Conservation (phyloP, 169 alveolate species). For the Neospora caninum region DNA sequence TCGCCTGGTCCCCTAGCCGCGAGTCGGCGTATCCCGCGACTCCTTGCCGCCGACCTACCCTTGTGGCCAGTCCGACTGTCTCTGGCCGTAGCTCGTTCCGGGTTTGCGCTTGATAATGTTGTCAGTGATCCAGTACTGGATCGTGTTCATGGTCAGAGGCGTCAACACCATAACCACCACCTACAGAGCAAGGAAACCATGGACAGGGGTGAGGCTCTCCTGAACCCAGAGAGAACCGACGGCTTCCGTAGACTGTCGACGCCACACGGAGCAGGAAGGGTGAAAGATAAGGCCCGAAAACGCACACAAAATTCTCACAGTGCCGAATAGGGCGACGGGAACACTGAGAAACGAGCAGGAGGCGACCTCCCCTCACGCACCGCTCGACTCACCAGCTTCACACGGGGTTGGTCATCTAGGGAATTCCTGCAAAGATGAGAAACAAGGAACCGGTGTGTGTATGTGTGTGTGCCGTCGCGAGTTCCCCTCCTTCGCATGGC, state of each 20-base stretch:
- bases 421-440: slow-evolving; percentile 44
- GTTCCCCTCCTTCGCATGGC: too few species aligned
- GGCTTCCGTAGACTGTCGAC: not conserved
- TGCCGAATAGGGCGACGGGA: too few species aligned
- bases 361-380: too few species aligned
- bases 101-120: slow-evolving; percentile 44
- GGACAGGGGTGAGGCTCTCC: not conserved
- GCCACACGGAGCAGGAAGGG: not conserved
- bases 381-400: slow-evolving; percentile 25
- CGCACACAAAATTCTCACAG: too few species aligned
- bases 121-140: slow-evolving; percentile 69
- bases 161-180: slow-evolving; percentile 65
- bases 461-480: too few species aligned
- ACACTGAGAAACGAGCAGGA: too few species aligned
- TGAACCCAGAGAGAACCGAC: not conserved
- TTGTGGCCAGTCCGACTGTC: too few species aligned
- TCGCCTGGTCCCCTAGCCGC: too few species aligned
- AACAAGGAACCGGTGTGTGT: not conserved
- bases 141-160: slow-evolving; percentile 53
- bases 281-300: not conserved
- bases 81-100: too few species aligned
- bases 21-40: too few species aligned
- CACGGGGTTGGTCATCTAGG: slow-evolving; percentile 41
- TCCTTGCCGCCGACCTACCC: too few species aligned
- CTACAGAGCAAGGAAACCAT: slow-evolving; percentile 14